Conservation (phyloP, 768 basidiomycete species). For the Boletus speciosus region DNA sequence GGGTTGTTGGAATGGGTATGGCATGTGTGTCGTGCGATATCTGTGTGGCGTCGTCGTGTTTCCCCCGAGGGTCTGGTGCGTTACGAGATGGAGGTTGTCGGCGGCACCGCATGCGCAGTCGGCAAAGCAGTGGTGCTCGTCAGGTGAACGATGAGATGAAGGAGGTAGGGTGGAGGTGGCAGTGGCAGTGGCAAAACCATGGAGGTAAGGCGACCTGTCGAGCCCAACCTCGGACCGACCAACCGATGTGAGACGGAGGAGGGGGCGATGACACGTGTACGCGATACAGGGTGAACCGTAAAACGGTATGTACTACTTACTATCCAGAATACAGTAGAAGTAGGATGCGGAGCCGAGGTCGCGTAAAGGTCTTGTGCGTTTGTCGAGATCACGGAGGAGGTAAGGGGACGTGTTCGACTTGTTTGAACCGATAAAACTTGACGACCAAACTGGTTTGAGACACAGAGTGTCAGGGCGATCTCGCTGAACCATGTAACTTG, state of each 20-base stretch:
- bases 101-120: background rate
- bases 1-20: background rate
- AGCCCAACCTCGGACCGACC: background rate
- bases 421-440: background rate
- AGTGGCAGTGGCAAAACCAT: background rate
- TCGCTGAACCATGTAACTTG: too few relatives aligned
- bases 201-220: slow-evolving; percentile 3
- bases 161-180: slow-evolving; percentile 1
- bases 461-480: too few relatives aligned
- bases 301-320: too few relatives aligned
- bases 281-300: background rate
- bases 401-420: background rate
- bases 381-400: background rate
- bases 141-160: background rate
- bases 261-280: background rate
- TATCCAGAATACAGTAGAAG: background rate
- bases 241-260: background rate
- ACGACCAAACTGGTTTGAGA: background rate
- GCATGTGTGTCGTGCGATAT: slow-evolving; percentile 3
- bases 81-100: background rate
- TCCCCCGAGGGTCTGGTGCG: background rate
- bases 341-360: background rate
- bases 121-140: background rate
- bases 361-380: background rate
- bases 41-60: background rate